Base-by-base conservation (phyloP, 1,139 yeast genomes). In the Suhomyces maxii region DNA sequence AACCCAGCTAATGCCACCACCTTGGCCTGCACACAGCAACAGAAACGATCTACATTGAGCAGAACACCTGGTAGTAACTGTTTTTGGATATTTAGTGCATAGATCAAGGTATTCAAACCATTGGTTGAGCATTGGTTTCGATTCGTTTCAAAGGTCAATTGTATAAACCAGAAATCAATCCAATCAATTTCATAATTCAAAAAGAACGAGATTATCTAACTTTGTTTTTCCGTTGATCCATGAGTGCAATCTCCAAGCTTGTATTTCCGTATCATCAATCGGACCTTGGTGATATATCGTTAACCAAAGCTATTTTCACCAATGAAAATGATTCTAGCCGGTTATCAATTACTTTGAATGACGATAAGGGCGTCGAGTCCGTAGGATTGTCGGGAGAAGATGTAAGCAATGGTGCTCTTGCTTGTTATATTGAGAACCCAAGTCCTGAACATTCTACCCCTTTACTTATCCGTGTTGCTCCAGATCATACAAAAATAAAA, bases 241-340 rank as follows among this genome's bases (percentile, higher is more conserved):
- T 46, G 49, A 35, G 34, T 14, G 23, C 44, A 11, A 46, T 59
- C 26, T 47, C 53, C 7, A 47, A 44, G 26, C 46, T 63, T n/a
- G 53, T 63, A 3, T 65, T 68, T 42, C 73, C 73, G 1, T 68
- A 65, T 47, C 41, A 28, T 14, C 59, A 65, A 44, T 43, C 54
- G 8, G 50, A 45, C 1, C 36, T 43, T 14, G 46, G 57, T 7
- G 41, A 46, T 12, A 58, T 66, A 3, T 45, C 57, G 9, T 54
- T 69, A 11, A 64, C 61, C 40, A 63, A 60, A 46, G 46, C 67
- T 4, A 47, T 57, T 12, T 54, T 67, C 26, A 55, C 66, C 8
- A 59, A 67, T 45, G 58, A 56, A 9, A 37, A 46, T 12, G 69
- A 67, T 41, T 41, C 55, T 2, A 44, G 53, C 4, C 49, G 69